Evolutionary conservation across 2,329 filamentous ascomycete species (phyloP), one percentile per base, ranked within the genome.

Genomic region (Didymosphaeria variabile): DNA sequence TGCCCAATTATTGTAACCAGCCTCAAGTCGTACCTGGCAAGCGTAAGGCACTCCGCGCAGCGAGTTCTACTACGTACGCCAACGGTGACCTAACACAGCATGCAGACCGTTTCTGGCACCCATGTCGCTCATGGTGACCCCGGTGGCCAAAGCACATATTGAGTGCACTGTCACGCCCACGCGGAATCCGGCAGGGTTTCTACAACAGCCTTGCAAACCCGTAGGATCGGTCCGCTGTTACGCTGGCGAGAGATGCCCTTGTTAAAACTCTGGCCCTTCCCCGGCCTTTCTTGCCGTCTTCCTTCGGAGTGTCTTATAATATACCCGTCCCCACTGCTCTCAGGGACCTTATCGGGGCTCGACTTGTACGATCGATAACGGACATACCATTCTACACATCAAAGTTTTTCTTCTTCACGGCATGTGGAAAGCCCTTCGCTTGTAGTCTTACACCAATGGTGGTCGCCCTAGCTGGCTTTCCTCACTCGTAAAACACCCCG

Each of bases 141-240:
- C 53, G 42, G 29, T 55, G 53, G 53, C 32, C 53, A 55, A 21
- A 46, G 53, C 53, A 46, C 31, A 34, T 15, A 55, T 34, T 46
- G 42, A 46, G 32, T 23, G 53, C 53, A 55, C 42, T 32, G 53
- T 55, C 40, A 46, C 31, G 34, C 36, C 53, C 40, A 36, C 40
- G 53, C 53, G 53, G 42, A 46, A 36, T 55, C 53, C 53, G 53
- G 13, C 31, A 55, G 42, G 53, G 53, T 17, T 55, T 36, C n/a
- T 36, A 55, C 53, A 55, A n/a, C 53, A 55, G 53, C 42, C 38
- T 55, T 55, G 53, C 53, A 34, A 55, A 23, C 53, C 53, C 53
- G 42, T 46, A 55, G 40, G 53, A 55, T 46, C 21, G 53, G 42
- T 32, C 42, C 53, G 17, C 42, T 55, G 10, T 46, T 34, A 46